Conservation (phyloP, 306 rosid species). For the Medicago truncatula region DNA sequence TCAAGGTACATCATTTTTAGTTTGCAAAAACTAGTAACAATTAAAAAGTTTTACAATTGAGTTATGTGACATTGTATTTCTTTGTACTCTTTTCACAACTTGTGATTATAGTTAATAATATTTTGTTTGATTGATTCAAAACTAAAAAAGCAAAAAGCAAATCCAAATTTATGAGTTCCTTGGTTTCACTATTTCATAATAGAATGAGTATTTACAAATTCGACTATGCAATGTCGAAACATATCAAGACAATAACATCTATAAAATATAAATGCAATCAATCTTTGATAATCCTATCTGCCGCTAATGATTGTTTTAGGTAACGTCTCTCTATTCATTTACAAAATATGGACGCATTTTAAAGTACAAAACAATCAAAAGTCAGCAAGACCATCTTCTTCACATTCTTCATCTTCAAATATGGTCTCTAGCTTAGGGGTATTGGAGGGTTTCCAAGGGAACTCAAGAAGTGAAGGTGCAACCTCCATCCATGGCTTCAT, state of each 20-base stretch:
- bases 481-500: constrained; percentile 64
- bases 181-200: neutral
- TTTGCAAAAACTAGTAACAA: too few relatives aligned
- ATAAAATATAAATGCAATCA: neutral
- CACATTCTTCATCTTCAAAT: constrained; percentile 53
- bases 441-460: constrained; percentile 45
- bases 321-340: constrained; percentile 34
- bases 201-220: constrained; percentile 8
- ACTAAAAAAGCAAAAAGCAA: neutral
- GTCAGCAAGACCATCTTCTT: constrained; percentile 32
- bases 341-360: constrained; percentile 40
- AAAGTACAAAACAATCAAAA: constrained; percentile 6
- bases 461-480: constrained; percentile 56
- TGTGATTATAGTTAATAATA: too few relatives aligned
- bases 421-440: constrained; percentile 60
- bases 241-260: neutral
- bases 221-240: constrained; percentile 7
- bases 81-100: neutral
- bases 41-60: too few relatives aligned
- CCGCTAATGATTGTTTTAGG: constrained; percentile 16
- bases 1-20: too few relatives aligned
- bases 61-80: too few relatives aligned
- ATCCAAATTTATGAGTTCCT: constrained; percentile 8
- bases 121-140: neutral
- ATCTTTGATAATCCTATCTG: constrained; percentile 7